Evolutionary conservation across 768 basidiomycete genomes (phyloP).

Genomic region (Hygrophorus russula): DNA sequence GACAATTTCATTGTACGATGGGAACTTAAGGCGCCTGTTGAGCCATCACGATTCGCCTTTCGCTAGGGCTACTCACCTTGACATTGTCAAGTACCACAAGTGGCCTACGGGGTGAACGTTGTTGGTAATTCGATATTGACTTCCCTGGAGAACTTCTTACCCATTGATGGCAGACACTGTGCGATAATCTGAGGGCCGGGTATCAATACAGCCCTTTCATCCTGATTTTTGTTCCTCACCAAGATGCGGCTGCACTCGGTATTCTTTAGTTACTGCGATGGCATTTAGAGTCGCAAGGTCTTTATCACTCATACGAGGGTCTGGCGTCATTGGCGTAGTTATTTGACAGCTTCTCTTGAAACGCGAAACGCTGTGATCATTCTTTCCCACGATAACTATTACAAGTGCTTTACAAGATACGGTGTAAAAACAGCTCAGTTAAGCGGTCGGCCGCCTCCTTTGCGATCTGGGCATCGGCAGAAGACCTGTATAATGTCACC

Average conservation of each 20-base stretch:
- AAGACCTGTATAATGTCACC: conserved; percentile 31
- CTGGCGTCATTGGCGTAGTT: conserved; percentile 19
- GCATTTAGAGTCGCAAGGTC: conserved; percentile 77
- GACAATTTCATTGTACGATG: conserved; percentile 98
- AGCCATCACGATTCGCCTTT: neutral
- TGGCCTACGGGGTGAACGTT: conserved; percentile 41
- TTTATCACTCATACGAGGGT: conserved; percentile 56
- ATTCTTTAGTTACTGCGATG: conserved; percentile 81
- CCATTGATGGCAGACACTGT: conserved; percentile 99
- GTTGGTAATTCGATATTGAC: neutral
- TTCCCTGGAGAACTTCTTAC: conserved; percentile 30
- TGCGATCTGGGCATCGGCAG: conserved; percentile 9
- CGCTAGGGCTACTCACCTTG: conserved; percentile 47
- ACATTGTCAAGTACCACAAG: conserved; percentile 97
- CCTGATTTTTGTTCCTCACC: conserved; percentile 35
- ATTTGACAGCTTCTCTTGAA: too few species aligned
- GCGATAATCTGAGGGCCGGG: conserved; percentile 62
- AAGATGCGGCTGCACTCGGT: conserved; percentile 80
- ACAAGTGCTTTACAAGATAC: too few species aligned
- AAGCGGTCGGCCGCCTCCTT: neutral
- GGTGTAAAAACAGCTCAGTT: neutral
- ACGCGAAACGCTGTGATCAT: too few species aligned
- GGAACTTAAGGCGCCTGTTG: conserved; percentile 46
- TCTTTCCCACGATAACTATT: neutral
- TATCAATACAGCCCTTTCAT: conserved; percentile 9